These are phyloP conservation scores for Solanum aculeatissimum DNA, from an alignment of 305 asterid species.

Conservation along the genomic window DNA sequence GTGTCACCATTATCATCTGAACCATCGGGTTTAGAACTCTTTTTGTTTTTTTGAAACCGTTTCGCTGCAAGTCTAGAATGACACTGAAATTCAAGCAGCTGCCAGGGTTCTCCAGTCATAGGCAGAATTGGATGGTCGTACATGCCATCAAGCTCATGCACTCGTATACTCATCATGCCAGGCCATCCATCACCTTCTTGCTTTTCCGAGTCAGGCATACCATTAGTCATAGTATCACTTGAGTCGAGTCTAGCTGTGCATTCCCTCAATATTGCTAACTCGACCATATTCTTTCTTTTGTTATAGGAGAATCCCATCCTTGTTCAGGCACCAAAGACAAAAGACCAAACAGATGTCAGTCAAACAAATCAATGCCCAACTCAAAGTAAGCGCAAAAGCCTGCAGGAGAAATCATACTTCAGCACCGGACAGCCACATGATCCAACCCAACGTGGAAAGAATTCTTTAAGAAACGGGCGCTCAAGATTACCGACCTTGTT, in stretches of 20 bases:
- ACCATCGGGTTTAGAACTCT: constrained; percentile 87
- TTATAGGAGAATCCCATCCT: constrained; percentile 98
- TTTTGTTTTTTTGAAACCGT: constrained; percentile 90
- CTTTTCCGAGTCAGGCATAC: constrained; percentile 65
- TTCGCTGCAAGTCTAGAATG: constrained; percentile 97
- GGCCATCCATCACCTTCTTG: constrained; percentile 98
- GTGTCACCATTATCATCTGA: constrained; percentile 95
- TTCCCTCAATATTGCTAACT: constrained; percentile 85
- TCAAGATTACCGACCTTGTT: constrained; percentile 98
- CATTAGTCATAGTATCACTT: constrained; percentile 37
- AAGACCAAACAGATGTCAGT: constrained; percentile 22
- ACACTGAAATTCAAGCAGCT: constrained; percentile 91
- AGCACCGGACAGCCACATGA: constrained; percentile 98
- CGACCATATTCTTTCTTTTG: constrained; percentile 94
- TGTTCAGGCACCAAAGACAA: constrained; percentile 17
- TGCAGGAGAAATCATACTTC: constrained; percentile 49
- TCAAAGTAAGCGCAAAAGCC: constrained; percentile 11
- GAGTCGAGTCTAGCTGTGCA: constrained; percentile 82
- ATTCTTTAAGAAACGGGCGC: constrained; percentile 98
- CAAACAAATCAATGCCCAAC: constrained; percentile 12
- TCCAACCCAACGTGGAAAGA: constrained; percentile 99
- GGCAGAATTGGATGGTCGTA: constrained; percentile 98
- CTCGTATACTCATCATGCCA: constrained; percentile 99
- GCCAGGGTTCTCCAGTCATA: constrained; percentile 99
- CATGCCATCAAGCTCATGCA: constrained; percentile 99